Evolutionary conservation across 495 filamentous ascomycete genomes (phyloP), one percentile per base, ranked within the genome.

Genomic region (Bryoglossum gracile): DNA sequence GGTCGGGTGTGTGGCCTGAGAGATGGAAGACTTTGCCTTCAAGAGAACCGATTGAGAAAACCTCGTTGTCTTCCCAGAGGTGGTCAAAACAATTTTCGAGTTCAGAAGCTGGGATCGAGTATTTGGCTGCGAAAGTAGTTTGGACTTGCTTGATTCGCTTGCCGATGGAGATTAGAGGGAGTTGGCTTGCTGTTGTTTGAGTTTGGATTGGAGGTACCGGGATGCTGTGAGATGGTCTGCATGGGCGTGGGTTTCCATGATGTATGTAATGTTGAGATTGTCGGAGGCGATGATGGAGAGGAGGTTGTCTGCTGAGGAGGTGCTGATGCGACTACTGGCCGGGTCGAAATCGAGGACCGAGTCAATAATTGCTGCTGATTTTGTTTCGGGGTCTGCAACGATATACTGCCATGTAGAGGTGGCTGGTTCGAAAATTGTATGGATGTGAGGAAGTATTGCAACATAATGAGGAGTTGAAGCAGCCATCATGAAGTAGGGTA

Each of bases 391-490:
- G 54, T 77, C 74, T 3, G 69, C 73, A 2, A 82, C 67, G n/a
- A 83, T 55, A 55, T 80, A 82, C 51, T 82, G 78, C 74, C 74
- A 82, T 36, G 78, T 82, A n/a, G 66, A 61, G 0, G 75, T 74
- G 8, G 51, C 53, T 0, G 48, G 19, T 39, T 78, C 74, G 51
- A 69, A 75, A 6, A 28, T 16, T 1, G 46, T 9, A 17, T 34
- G 24, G 8, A 55, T 43, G 2, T 55, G 44, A 32, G 52, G 52
- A 21, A 50, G 36, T 9, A 13, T 51, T 19, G 32, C n/a, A 40
- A 44, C 46, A 14, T 30, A 5, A 6, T 5, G 13, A 6, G 26
- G 26, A 30, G 13, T 30, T 30, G 13, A 13, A 30, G 26, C 5
- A 30, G 26, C 13, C 26, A 30, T 51, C 46, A 30, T 38, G 41